Conservation (phyloP, 1,284 basidiomycete species). For the Amylostereum areolatum region DNA sequence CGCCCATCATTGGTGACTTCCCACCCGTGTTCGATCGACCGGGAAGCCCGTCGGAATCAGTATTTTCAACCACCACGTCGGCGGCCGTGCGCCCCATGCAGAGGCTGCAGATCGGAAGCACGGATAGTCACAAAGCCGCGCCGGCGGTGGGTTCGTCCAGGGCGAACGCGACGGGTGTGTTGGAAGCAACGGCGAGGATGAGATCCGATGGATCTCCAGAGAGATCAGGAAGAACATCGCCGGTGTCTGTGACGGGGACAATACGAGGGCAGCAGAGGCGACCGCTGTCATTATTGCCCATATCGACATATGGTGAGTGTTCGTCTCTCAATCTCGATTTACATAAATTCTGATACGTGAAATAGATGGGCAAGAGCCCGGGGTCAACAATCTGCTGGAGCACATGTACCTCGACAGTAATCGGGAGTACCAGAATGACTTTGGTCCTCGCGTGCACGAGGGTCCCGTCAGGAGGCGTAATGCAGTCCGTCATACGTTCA, state of each 20-base stretch:
- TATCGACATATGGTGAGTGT: conserved; percentile 66
- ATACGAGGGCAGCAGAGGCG: conserved; percentile 41
- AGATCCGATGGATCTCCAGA: conserved; percentile 59
- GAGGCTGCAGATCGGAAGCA: conserved; percentile 58
- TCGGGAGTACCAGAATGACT: conserved; percentile 80
- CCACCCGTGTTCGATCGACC: conserved; percentile 45
- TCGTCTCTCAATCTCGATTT: neutral
- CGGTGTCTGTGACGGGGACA: conserved; percentile 52
- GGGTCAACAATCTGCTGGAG: conserved; percentile 81
- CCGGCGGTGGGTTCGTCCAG: conserved; percentile 79
- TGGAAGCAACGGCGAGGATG: conserved; percentile 65
- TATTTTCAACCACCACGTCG: conserved; percentile 63
- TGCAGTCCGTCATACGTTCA: conserved; percentile 56
- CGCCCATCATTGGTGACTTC: conserved; percentile 27
- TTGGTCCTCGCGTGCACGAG: conserved; percentile 81
- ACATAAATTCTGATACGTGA: neutral
- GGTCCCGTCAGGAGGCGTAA: conserved; percentile 74
- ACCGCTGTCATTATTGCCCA: conserved; percentile 44
- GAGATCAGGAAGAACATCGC: conserved; percentile 65
- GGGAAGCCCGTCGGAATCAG: conserved; percentile 67
- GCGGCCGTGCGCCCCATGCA: conserved; percentile 52
- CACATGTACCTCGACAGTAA: conserved; percentile 85
- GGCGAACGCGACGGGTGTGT: conserved; percentile 67
- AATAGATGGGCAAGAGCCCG: conserved; percentile 80
- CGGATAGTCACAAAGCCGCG: conserved; percentile 74